Conservation (phyloP, 352 stramenopile genomes). For the Globisporangium apiculatum region DNA sequence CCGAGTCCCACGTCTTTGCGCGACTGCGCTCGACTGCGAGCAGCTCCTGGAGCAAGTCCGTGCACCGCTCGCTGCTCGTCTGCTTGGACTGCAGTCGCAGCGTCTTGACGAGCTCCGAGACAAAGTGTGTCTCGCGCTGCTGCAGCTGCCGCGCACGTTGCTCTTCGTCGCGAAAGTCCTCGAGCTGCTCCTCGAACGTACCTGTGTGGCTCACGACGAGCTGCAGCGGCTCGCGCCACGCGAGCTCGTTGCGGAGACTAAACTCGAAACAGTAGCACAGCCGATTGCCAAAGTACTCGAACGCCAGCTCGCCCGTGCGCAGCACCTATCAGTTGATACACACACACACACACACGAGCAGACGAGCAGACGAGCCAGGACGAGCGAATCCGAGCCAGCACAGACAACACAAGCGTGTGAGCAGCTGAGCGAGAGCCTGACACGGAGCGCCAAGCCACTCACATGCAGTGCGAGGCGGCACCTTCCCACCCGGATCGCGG, state of each 20-base stretch:
- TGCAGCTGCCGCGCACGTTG: constrained; percentile 31
- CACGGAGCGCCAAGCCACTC: not conserved
- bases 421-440: not conserved
- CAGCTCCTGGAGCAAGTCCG: constrained; percentile 54
- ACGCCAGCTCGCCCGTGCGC: constrained; percentile 20
- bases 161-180: constrained; percentile 68
- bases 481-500: constrained; percentile 31
- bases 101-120: constrained; percentile 70
- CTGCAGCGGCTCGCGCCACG: constrained; percentile 8
- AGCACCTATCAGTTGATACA: constrained; percentile 14
- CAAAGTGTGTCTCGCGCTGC: constrained; percentile 45
- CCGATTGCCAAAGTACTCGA: constrained; percentile 55
- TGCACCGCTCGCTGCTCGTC: constrained; percentile 43
- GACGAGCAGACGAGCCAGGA: too few relatives aligned
- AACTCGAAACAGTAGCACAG: constrained; percentile 68
- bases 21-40: constrained; percentile 53
- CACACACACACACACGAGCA: not conserved
- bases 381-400: too few relatives aligned
- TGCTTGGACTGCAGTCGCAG: constrained; percentile 60
- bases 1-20: constrained; percentile 57
- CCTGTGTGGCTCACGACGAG: constrained; percentile 6
- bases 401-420: too few relatives aligned
- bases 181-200: constrained; percentile 38
- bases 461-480: constrained; percentile 7
- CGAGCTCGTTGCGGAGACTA: constrained; percentile 9